Percentiles rank a stretch among this genome's conserved stretches.
phyloP scores from a whole-genome alignment of 805 yeast species.

The Starmera amethionina region DNA sequence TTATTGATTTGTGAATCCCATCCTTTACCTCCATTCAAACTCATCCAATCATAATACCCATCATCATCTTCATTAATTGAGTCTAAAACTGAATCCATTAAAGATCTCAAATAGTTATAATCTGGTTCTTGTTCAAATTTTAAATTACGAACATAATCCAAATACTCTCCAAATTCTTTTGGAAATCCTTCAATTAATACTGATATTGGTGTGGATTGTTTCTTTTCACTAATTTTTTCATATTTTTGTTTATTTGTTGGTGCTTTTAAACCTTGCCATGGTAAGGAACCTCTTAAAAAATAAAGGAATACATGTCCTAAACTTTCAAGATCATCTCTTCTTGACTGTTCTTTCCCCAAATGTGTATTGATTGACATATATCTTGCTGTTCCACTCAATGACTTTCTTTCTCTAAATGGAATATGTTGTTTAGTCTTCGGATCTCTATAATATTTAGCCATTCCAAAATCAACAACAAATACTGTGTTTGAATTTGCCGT shows the following conservation, averaged over 20 bases:
- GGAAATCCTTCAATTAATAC: slow-evolving; percentile 72
- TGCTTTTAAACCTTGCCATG: slow-evolving; percentile 99
- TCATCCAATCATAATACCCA: slow-evolving; percentile 97
- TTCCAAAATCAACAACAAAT: slow-evolving; percentile 92
- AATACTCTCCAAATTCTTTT: slow-evolving; percentile 84
- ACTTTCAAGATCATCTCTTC: slow-evolving; percentile 94
- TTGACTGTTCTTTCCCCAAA: slow-evolving; percentile 91
- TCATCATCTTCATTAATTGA: slow-evolving; percentile 66
- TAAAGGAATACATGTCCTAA: slow-evolving; percentile 95
- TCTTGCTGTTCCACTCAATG: slow-evolving; percentile 95
- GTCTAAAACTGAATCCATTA: slow-evolving; percentile 70
- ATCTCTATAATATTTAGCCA: slow-evolving; percentile 97
- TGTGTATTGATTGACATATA: slow-evolving; percentile 98
- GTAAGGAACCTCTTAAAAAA: slow-evolving; percentile 86
- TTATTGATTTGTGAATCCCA: slow-evolving; percentile 89
- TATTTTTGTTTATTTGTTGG: slow-evolving; percentile 97
- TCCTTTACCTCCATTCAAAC: slow-evolving; percentile 87
- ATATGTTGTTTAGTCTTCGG: slow-evolving; percentile 93
- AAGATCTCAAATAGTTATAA: slow-evolving; percentile 73
- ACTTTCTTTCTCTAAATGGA: slow-evolving; percentile 93
- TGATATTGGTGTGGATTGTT: slow-evolving; percentile 76
- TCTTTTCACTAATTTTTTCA: slow-evolving; percentile 95
- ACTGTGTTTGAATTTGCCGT: slow-evolving; percentile 77
- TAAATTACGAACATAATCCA: slow-evolving; percentile 79
- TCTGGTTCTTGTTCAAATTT: slow-evolving; percentile 93